These are phyloP conservation scores for Pachyrhizus erosus DNA, from an alignment of 306 rosid genomes.

Conservation along the genomic window DNA sequence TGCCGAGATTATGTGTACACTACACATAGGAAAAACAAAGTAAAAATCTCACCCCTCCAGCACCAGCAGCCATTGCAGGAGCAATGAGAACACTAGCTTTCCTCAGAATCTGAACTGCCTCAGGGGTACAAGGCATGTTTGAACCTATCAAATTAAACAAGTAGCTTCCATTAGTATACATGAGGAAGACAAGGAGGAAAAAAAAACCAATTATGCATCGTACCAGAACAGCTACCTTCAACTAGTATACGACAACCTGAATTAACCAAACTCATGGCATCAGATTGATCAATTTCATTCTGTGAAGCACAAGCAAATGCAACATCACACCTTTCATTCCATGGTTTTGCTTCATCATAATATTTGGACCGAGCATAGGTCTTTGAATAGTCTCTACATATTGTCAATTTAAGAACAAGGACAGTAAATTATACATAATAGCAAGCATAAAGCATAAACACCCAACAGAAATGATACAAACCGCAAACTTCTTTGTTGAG, in stretches of 20 bases:
- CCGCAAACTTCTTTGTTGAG: constrained; percentile 95
- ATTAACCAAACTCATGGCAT: constrained; percentile 87
- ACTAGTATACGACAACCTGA: constrained; percentile 90
- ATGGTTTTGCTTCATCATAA: constrained; percentile 96
- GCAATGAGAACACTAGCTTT: constrained; percentile 90
- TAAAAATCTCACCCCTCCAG: constrained; percentile 90
- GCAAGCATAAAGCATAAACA: constrained; percentile 35
- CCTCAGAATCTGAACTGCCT: constrained; percentile 86
- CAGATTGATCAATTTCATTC: constrained; percentile 92
- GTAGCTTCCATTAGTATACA: constrained; percentile 34
- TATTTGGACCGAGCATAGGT: constrained; percentile 96
- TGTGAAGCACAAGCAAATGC: constrained; percentile 98
- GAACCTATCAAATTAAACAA: constrained; percentile 65
- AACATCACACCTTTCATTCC: constrained; percentile 93
- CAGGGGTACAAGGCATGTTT: constrained; percentile 95
- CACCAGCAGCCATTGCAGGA: constrained; percentile 99
- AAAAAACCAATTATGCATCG: constrained; percentile 28
- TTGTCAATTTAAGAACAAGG: constrained; percentile 45
- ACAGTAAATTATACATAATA: constrained; percentile 29
- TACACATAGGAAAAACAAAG: constrained; percentile 39
- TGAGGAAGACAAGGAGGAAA: constrained; percentile 19
- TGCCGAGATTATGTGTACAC: background rate
- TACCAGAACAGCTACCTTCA: constrained; percentile 70
- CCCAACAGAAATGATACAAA: constrained; percentile 44
- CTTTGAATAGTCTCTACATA: constrained; percentile 91